A percentile compares a stretch with the other conserved stretches of the same genome.
These are phyloP conservation scores for Epicoccum nigrum DNA, from an alignment of 2,329 filamentous ascomycete genomes.

Conservation along the genomic window DNA sequence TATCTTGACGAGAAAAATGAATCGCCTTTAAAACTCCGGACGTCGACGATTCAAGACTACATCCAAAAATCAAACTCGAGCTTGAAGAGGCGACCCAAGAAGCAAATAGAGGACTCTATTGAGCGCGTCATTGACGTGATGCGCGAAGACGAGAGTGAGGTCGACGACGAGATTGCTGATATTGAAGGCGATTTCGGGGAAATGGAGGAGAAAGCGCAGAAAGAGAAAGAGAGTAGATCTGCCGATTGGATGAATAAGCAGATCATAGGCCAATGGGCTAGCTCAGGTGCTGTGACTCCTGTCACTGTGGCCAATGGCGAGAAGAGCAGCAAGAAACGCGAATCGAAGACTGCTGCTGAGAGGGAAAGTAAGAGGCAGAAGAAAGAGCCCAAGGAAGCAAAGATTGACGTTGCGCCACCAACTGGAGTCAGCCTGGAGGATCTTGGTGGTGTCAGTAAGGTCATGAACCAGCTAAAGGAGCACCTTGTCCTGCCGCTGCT, in stretches of 20 bases:
- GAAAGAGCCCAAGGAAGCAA: constrained; percentile 43
- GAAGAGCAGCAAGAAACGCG: constrained; percentile 54
- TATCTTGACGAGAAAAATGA: constrained; percentile 69
- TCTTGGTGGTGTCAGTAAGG: constrained; percentile 76
- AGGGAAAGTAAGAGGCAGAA: constrained; percentile 70
- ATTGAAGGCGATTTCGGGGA: constrained; percentile 51
- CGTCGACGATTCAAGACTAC: constrained; percentile 72
- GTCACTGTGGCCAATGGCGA: constrained; percentile 34
- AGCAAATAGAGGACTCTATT: constrained; percentile 81
- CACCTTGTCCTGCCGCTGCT: constrained; percentile 76
- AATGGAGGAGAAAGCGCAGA: constrained; percentile 11
- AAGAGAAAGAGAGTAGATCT: constrained; percentile 26
- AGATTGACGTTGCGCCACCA: constrained; percentile 68
- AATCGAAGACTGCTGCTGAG: constrained; percentile 65
- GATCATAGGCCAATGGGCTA: constrained; percentile 64
- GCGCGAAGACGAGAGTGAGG: constrained; percentile 63
- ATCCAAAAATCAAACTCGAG: constrained; percentile 89
- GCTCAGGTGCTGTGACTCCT: constrained; percentile 34
- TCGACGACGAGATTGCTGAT: constrained; percentile 58
- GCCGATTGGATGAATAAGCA: constrained; percentile 69
- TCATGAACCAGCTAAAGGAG: constrained; percentile 72
- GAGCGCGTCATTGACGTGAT: constrained; percentile 79
- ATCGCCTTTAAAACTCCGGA: constrained; percentile 58
- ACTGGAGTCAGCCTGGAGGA: constrained; percentile 72
- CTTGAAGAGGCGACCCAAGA: constrained; percentile 80